Evolutionary conservation across 495 filamentous ascomycete species (phyloP).

Genomic region (Podospora comata): DNA sequence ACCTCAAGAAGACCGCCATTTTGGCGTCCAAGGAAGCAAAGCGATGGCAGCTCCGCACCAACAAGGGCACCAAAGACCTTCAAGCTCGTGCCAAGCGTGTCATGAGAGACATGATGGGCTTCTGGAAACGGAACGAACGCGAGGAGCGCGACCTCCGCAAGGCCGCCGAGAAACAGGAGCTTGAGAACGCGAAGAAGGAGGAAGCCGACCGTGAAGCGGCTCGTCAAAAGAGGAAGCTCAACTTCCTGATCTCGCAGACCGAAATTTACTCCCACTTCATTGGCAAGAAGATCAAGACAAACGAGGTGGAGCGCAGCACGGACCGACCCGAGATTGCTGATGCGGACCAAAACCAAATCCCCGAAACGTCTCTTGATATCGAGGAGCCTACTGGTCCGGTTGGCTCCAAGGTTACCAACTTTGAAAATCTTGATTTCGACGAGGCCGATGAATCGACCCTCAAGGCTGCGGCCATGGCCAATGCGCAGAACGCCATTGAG

Average conservation of each 20-base stretch:
- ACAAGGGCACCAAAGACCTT: slow-evolving; percentile 97
- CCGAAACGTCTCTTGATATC: slow-evolving; percentile 50
- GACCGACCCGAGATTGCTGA: slow-evolving; percentile 66
- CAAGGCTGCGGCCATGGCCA: slow-evolving; percentile 81
- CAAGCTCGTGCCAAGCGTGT: slow-evolving; percentile 95
- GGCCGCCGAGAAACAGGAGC: slow-evolving; percentile 90
- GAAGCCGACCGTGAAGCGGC: slow-evolving; percentile 97
- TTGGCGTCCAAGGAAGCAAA: slow-evolving; percentile 96
- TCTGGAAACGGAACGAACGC: slow-evolving; percentile 98
- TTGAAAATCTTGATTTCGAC: slow-evolving; percentile 94
- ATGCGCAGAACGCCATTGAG: slow-evolving; percentile 93
- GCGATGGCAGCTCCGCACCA: slow-evolving; percentile 94
- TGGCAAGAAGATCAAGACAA: slow-evolving; percentile 96
- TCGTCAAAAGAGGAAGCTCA: slow-evolving; percentile 95
- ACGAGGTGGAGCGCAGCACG: slow-evolving; percentile 84
- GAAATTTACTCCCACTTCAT: slow-evolving; percentile 99
- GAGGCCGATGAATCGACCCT: slow-evolving; percentile 84
- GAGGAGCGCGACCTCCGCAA: slow-evolving; percentile 94
- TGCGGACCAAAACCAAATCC: slow-evolving; percentile 39
- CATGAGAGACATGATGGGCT: slow-evolving; percentile 99
- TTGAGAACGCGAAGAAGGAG: slow-evolving; percentile 93
- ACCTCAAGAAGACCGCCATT: slow-evolving; percentile 95
- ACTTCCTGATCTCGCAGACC: slow-evolving; percentile 98
- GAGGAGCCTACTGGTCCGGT: slow-evolving; percentile 56
- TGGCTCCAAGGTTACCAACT: slow-evolving; percentile 75